These are phyloP conservation scores for Royoungia palumana DNA, from an alignment of 768 basidiomycete genomes.

Conservation along the genomic window DNA sequence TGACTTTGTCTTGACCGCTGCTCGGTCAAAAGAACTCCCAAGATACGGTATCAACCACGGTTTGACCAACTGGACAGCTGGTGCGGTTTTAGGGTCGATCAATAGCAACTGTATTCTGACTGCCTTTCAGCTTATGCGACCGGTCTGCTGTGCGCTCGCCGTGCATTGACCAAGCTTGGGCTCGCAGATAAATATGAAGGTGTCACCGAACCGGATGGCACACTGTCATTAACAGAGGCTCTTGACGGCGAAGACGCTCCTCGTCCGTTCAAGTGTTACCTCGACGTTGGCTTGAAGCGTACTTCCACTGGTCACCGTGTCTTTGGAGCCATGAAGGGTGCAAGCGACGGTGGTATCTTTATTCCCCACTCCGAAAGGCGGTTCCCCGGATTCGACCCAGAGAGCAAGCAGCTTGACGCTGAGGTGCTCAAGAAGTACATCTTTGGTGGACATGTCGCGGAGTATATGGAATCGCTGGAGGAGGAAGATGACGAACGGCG, in stretches of 20 bases:
- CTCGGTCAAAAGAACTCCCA: constrained; percentile 88
- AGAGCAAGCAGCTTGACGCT: constrained; percentile 88
- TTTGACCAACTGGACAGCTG: constrained; percentile 98
- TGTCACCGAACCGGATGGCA: constrained; percentile 87
- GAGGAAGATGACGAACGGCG: constrained; percentile 99
- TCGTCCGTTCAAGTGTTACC: constrained; percentile 98
- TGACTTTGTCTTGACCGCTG: constrained; percentile 88
- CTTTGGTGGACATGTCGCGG: constrained; percentile 93
- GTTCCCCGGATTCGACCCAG: constrained; percentile 96
- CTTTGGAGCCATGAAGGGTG: constrained; percentile 98
- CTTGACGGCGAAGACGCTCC: constrained; percentile 91
- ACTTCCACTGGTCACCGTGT: constrained; percentile 97
- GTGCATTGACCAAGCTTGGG: constrained; percentile 91
- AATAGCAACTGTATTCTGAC: neutral
- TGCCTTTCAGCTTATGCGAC: constrained; percentile 81
- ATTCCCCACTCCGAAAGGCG: constrained; percentile 98
- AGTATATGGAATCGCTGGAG: constrained; percentile 99
- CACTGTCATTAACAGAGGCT: constrained; percentile 75
- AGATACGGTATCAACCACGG: constrained; percentile 97
- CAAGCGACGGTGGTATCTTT: constrained; percentile 95
- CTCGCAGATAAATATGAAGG: constrained; percentile 98
- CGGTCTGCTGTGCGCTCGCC: constrained; percentile 91
- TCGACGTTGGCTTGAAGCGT: constrained; percentile 96
- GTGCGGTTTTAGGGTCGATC: constrained; percentile 38
- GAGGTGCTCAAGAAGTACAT: constrained; percentile 98